Evolutionary conservation across 495 filamentous ascomycete genomes (phyloP).

Genomic region (Geopyxis carbonaria): DNA sequence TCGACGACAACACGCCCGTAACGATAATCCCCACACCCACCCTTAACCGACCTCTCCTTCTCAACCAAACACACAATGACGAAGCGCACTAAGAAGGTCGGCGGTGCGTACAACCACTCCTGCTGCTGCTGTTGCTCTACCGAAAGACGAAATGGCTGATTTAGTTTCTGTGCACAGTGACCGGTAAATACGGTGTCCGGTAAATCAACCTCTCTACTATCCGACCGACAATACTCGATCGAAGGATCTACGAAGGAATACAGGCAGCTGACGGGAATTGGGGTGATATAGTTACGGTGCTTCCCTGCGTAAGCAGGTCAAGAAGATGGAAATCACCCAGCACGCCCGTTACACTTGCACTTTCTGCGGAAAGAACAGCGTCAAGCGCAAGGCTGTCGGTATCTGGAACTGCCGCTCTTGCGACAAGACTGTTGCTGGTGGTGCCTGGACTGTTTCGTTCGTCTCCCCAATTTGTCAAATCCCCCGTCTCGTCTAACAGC

Average conservation of each 20-base stretch:
- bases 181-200: constrained; percentile 55
- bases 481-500: constrained; percentile 1
- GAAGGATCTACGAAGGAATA: constrained; percentile 8
- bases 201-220: constrained; percentile 28
- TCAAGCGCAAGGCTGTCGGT: constrained; percentile 80
- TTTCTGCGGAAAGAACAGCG: constrained; percentile 89
- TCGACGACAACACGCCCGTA: constrained; percentile 12
- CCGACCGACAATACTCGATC: constrained; percentile 16
- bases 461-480: constrained; percentile 28
- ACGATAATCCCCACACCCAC: constrained; percentile 8
- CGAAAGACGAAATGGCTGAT: background rate
- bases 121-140: background rate
- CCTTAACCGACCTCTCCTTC: background rate
- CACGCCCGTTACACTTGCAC: constrained; percentile 87
- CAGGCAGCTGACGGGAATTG: constrained; percentile 2
- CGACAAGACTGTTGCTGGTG: constrained; percentile 88
- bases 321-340: constrained; percentile 99
- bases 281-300: constrained; percentile 73
- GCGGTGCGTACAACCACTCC: constrained; percentile 35
- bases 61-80: constrained; percentile 54
- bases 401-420: constrained; percentile 94
- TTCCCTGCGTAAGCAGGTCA: constrained; percentile 98
- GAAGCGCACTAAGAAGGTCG: constrained; percentile 98
- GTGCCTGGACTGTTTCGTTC: constrained; percentile 93
- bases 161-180: constrained; percentile 34